A percentile compares a stretch with the other conserved stretches of the same genome.
Conservation (phyloP, 495 filamentous ascomycete genomes). For the Penicillium maclennaniae region DNA sequence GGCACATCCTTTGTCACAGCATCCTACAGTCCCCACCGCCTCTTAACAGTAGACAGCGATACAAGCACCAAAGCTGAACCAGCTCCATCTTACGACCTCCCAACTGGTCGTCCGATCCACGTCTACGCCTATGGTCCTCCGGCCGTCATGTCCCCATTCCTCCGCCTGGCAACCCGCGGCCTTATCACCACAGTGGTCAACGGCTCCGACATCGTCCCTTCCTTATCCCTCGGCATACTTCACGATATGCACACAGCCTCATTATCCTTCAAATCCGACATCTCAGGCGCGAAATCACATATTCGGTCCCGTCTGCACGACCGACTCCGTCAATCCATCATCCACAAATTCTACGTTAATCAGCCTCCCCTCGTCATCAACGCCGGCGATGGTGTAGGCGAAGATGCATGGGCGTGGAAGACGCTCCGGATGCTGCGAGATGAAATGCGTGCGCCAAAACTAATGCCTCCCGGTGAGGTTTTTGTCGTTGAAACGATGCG, state of each 20-base stretch:
- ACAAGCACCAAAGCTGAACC: slow-evolving; percentile 10
- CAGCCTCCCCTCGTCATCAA: slow-evolving; percentile 41
- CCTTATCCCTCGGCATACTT: slow-evolving; percentile 68
- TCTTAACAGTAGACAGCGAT: slow-evolving; percentile 32
- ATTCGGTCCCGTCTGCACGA: slow-evolving; percentile 64
- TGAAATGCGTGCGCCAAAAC: slow-evolving; percentile 65
- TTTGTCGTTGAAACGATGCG: slow-evolving; percentile 65
- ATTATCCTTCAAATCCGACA: slow-evolving; percentile 67
- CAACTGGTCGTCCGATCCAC: slow-evolving; percentile 64
- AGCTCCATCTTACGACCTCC: slow-evolving; percentile 47
- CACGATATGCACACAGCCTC: slow-evolving; percentile 73
- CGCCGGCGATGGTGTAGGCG: slow-evolving; percentile 48
- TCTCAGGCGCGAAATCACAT: slow-evolving; percentile 59
- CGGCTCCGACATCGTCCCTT: slow-evolving; percentile 69
- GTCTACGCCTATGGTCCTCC: slow-evolving; percentile 79
- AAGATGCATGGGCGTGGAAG: slow-evolving; percentile 68
- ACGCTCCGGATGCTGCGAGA: slow-evolving; percentile 63
- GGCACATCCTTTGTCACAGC: slow-evolving; percentile 55
- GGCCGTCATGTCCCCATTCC: slow-evolving; percentile 66
- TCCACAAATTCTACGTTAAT: slow-evolving; percentile 47
- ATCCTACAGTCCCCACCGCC: slow-evolving; percentile 31
- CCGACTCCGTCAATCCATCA: slow-evolving; percentile 47
- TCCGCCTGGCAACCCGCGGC: slow-evolving; percentile 67
- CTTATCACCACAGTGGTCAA: slow-evolving; percentile 73
- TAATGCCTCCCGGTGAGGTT: slow-evolving; percentile 73